phyloP scores from a whole-genome alignment of 2,329 filamentous ascomycete species.

The Cercospora nicotianae region DNA sequence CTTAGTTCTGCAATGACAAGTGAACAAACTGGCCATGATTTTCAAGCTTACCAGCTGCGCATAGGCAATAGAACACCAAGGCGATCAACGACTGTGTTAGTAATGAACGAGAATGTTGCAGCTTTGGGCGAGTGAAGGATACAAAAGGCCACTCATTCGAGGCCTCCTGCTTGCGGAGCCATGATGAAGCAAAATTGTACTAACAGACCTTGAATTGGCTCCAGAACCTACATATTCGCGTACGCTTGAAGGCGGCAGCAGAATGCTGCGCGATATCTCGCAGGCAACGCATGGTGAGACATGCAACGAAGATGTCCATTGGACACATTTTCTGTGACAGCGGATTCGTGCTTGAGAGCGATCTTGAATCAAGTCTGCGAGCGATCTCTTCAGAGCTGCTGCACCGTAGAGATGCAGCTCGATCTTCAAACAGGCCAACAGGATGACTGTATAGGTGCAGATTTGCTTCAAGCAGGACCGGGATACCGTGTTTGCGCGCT shows the following conservation, averaged over 20 bases:
- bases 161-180: background rate
- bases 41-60: background rate
- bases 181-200: background rate
- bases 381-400: constrained; percentile 3
- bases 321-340: background rate
- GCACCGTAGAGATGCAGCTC: constrained; percentile 8
- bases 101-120: background rate
- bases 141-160: background rate
- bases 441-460: constrained; percentile 12
- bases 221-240: background rate
- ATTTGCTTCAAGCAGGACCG: background rate
- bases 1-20: background rate
- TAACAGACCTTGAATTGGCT: background rate
- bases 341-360: background rate
- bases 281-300: background rate
- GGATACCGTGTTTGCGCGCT: background rate
- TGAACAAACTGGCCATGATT: background rate
- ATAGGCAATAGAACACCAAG: background rate
- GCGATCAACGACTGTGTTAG: background rate
- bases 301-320: background rate
- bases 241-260: too few relatives aligned
- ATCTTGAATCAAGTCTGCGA: background rate
- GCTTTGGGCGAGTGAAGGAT: background rate
- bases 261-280: background rate
- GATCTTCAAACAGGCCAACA: constrained; percentile 2